Evolutionary conservation across 768 basidiomycete species (phyloP).

Genomic region (Suillus placidus): DNA sequence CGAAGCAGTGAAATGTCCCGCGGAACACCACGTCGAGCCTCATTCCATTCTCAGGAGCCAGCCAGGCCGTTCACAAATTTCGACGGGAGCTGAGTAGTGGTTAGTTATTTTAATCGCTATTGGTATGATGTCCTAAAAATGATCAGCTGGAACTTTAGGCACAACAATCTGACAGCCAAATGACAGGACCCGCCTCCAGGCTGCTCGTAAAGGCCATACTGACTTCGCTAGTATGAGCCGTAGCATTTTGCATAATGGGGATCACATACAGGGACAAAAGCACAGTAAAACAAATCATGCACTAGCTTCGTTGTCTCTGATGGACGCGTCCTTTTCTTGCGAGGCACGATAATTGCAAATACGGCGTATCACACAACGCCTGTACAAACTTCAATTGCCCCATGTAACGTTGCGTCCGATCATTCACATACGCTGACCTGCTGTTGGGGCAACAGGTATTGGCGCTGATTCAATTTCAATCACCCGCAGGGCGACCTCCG

Average conservation of each 20-base stretch:
- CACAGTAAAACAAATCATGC: neutral
- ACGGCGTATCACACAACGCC: neutral
- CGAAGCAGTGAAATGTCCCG: neutral
- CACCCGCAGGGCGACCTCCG: neutral
- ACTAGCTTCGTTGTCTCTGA: neutral
- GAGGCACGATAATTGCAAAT: neutral
- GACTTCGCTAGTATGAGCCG: neutral
- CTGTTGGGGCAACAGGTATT: neutral
- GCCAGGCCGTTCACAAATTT: neutral
- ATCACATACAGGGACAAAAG: neutral
- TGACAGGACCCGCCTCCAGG: neutral
- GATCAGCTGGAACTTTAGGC: neutral
- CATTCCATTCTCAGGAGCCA: neutral
- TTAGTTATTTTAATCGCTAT: neutral
- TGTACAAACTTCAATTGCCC: neutral
- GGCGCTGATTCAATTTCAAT: neutral
- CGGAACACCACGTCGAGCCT: neutral
- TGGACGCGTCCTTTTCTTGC: neutral
- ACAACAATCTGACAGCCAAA: neutral
- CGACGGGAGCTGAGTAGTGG: neutral
- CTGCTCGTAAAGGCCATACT: neutral
- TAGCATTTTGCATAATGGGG: neutral
- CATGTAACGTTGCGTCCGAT: neutral
- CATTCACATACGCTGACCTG: neutral
- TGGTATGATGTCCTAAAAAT: neutral